Evolutionary conservation across 2,329 filamentous ascomycete genomes (phyloP).

Genomic region (Fusarium protoensiforme): DNA sequence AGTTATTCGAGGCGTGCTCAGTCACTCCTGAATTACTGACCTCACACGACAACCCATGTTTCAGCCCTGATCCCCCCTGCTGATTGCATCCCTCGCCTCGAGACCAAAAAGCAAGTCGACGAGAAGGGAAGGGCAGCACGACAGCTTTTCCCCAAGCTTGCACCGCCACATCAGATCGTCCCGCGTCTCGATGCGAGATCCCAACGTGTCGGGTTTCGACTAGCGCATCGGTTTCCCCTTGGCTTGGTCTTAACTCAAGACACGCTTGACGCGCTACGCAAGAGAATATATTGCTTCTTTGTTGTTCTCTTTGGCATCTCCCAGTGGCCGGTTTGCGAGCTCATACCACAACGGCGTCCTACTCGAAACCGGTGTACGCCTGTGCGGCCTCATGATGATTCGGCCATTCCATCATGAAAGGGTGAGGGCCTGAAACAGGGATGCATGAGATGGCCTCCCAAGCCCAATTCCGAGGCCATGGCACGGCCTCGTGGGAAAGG

Average conservation of each 20-base stretch:
- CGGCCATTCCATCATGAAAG: slow-evolving; percentile 24
- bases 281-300: not conserved
- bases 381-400: slow-evolving; percentile 13
- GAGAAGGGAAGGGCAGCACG: slow-evolving; percentile 14
- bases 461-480: slow-evolving; percentile 14
- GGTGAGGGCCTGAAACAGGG: slow-evolving; percentile 34
- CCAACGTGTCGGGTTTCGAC: slow-evolving; percentile 22
- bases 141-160: slow-evolving; percentile 22
- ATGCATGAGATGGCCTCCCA: slow-evolving; percentile 11
- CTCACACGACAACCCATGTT: slow-evolving; percentile 11
- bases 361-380: not conserved
- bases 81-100: not conserved
- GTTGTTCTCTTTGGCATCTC: not conserved
- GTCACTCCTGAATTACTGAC: slow-evolving; percentile 11
- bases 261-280: not conserved
- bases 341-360: not conserved
- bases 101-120: slow-evolving; percentile 4
- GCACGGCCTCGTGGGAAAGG: slow-evolving; percentile 9
- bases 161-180: slow-evolving; percentile 36
- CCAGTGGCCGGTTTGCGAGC: not conserved
- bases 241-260: not conserved
- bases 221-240: not conserved
- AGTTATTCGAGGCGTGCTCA: not conserved
- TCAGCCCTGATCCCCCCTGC: slow-evolving; percentile 15
- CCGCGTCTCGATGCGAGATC: slow-evolving; percentile 38